Percentiles rank a stretch among this genome's conserved stretches.
phyloP scores from a whole-genome alignment of 2,329 filamentous ascomycete genomes.

The Dothideomycetidae sp. region DNA sequence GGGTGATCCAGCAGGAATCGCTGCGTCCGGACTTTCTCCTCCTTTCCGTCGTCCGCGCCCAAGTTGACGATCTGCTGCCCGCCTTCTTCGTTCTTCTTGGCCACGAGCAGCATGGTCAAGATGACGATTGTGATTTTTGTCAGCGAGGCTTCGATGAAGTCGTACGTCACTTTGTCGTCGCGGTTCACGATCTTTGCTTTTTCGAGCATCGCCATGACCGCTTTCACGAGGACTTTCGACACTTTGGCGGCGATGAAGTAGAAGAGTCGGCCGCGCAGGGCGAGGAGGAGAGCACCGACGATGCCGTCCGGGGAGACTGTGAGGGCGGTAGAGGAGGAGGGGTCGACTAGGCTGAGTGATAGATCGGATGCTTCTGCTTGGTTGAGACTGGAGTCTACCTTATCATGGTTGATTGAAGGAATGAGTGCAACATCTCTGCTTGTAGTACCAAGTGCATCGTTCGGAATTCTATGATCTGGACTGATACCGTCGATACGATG shows the following conservation, averaged over 20 bases:
- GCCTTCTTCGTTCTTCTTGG: neutral
- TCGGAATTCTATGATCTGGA: too few relatives aligned
- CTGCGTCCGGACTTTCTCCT: neutral
- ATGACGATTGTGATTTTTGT: neutral
- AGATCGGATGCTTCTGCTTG: too few relatives aligned
- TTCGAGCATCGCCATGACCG: neutral
- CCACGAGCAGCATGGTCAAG: neutral
- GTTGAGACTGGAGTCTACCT: too few relatives aligned
- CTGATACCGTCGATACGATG: too few relatives aligned
- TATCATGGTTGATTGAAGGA: too few relatives aligned
- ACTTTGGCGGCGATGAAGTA: neutral
- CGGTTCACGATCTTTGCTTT: neutral
- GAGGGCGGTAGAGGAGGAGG: neutral
- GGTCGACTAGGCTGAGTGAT: too few relatives aligned
- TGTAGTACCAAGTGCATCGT: too few relatives aligned
- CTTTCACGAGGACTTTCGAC: neutral
- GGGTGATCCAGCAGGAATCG: neutral
- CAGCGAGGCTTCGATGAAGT: neutral
- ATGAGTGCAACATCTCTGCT: too few relatives aligned
- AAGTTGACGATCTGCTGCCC: neutral
- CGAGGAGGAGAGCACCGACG: neutral
- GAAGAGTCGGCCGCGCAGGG: neutral
- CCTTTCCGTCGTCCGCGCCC: neutral
- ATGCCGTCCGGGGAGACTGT: neutral
- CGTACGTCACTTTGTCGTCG: neutral